phyloP scores from a whole-genome alignment of 768 basidiomycete species.

The Russula ochroleuca region DNA sequence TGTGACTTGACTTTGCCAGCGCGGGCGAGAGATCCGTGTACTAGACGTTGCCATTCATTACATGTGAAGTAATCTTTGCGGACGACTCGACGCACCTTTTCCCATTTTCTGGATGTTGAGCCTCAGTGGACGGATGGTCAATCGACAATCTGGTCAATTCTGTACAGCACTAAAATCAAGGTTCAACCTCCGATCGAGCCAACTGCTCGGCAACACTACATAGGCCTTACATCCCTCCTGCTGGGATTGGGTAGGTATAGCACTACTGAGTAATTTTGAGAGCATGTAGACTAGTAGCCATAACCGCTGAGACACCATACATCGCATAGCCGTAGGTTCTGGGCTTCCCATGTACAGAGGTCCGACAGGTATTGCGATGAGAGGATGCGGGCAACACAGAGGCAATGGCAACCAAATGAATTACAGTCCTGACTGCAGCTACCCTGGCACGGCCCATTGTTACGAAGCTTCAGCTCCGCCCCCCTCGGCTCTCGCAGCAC shows the following conservation, averaged over 20 bases:
- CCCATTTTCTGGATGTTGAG: slow-evolving; percentile 30
- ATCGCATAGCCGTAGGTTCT: neutral
- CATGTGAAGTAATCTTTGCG: neutral
- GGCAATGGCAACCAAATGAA: neutral
- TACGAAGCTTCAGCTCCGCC: slow-evolving; percentile 28
- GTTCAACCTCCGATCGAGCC: slow-evolving; percentile 9
- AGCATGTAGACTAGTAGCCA: neutral
- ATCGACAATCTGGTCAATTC: slow-evolving; percentile 4
- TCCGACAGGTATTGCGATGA: neutral
- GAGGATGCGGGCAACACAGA: neutral
- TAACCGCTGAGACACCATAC: neutral
- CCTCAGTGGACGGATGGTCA: slow-evolving; percentile 1
- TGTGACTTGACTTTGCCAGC: slow-evolving; percentile 99
- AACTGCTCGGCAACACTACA: neutral
- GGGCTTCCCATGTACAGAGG: neutral
- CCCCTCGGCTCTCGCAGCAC: slow-evolving; percentile 54
- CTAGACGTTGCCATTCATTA: slow-evolving; percentile 38
- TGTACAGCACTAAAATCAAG: slow-evolving; percentile 18
- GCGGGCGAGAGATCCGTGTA: slow-evolving; percentile 99
- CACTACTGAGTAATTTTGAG: neutral
- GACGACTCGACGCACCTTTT: slow-evolving; percentile 26
- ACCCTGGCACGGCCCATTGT: neutral
- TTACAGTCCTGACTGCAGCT: slow-evolving; percentile 3
- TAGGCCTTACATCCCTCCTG: too few species aligned
- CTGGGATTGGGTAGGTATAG: neutral